phyloP scores from a whole-genome alignment of 2,329 filamentous ascomycete species.

The Aureobasidium sp. region DNA sequence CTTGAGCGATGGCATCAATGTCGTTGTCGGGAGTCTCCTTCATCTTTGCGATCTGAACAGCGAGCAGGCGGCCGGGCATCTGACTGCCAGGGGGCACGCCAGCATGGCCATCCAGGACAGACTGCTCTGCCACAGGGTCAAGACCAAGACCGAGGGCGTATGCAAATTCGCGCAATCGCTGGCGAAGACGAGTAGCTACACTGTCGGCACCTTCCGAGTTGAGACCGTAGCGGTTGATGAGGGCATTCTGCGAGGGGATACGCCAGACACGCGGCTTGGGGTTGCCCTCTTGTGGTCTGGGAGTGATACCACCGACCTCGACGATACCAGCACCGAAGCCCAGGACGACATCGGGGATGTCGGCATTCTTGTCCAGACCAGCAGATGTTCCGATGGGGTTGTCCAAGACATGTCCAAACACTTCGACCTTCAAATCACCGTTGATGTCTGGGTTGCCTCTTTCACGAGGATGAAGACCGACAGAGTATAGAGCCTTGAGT shows the following conservation, averaged over 20 bases:
- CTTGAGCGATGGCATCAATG: conserved; percentile 68
- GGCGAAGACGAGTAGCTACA: conserved; percentile 70
- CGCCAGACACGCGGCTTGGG: conserved; percentile 82
- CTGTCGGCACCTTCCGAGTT: conserved; percentile 87
- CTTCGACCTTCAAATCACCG: conserved; percentile 51
- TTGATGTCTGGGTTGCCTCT: conserved; percentile 54
- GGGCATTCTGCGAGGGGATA: conserved; percentile 70
- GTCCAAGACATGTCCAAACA: conserved; percentile 69
- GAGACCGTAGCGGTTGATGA: conserved; percentile 94
- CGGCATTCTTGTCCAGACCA: conserved; percentile 89
- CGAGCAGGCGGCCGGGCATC: conserved; percentile 65
- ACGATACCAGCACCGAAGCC: conserved; percentile 79
- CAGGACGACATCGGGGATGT: conserved; percentile 78
- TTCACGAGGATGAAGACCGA: conserved; percentile 76
- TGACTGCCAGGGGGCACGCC: conserved; percentile 78
- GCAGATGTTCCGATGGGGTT: conserved; percentile 95
- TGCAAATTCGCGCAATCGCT: conserved; percentile 72
- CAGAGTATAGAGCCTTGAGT: conserved; percentile 64
- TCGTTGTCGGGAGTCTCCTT: conserved; percentile 82
- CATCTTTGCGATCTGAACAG: conserved; percentile 95
- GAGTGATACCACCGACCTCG: conserved; percentile 86
- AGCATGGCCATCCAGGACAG: conserved; percentile 70
- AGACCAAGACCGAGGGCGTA: conserved; percentile 59
- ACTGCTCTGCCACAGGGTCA: conserved; percentile 56
- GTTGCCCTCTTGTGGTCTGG: conserved; percentile 82